A percentile compares a stretch with the other conserved stretches of the same genome.
phyloP scores from a whole-genome alignment of 2,329 filamentous ascomycete genomes.

The Dactylonectria estremocensis region DNA sequence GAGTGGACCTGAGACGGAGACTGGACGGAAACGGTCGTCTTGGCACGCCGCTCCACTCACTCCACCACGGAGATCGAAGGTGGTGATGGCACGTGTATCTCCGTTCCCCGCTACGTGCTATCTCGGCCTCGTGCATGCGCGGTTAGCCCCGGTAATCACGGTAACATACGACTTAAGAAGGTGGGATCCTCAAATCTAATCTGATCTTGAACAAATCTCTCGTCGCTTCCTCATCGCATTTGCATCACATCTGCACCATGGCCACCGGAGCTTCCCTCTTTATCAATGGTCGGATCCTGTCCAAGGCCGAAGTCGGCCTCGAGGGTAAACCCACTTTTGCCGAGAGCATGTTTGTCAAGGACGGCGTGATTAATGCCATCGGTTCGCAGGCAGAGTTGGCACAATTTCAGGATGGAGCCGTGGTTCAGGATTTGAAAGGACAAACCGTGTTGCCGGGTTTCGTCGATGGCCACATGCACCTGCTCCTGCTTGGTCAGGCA shows the following conservation, averaged over 20 bases:
- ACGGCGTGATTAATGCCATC: slow-evolving; percentile 54
- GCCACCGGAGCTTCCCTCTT: slow-evolving; percentile 38
- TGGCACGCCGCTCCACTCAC: neutral
- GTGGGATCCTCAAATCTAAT: neutral
- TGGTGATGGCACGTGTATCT: slow-evolving; percentile 23
- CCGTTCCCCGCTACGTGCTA: slow-evolving; percentile 7
- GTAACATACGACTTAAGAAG: slow-evolving; percentile 13
- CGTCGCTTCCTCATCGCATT: too few relatives aligned
- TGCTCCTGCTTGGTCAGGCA: slow-evolving; percentile 68
- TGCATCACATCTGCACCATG: slow-evolving; percentile 33
- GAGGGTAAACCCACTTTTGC: slow-evolving; percentile 48
- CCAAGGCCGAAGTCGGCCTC: slow-evolving; percentile 43
- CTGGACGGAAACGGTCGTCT: neutral
- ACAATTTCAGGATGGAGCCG: slow-evolving; percentile 26
- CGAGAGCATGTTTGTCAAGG: slow-evolving; percentile 53
- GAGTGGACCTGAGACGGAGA: neutral
- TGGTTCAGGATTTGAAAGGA: slow-evolving; percentile 49
- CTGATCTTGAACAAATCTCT: neutral
- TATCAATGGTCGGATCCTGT: slow-evolving; percentile 50
- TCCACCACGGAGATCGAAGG: neutral
- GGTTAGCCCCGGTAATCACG: slow-evolving; percentile 3
- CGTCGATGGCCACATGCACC: slow-evolving; percentile 71
- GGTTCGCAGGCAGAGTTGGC: slow-evolving; percentile 51
- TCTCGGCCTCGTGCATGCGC: slow-evolving; percentile 10
- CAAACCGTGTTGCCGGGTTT: slow-evolving; percentile 67